Evolutionary conservation across 2,329 filamentous ascomycete genomes (phyloP).

Genomic region (Phaeosphaeria sp.): DNA sequence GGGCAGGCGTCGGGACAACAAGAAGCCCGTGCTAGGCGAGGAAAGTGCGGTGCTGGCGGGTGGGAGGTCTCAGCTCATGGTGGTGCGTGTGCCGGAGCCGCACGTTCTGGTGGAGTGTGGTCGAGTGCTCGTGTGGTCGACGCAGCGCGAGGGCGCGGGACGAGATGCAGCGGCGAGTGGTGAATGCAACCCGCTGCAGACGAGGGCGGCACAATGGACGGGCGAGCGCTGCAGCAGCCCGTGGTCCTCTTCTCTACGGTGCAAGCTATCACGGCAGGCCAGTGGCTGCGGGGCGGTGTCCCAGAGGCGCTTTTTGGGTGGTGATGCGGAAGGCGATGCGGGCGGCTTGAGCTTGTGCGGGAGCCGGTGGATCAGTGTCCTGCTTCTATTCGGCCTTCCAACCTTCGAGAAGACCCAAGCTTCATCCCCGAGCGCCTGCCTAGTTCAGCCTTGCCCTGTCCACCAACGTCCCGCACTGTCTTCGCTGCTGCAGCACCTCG

Average conservation of each 20-base stretch:
- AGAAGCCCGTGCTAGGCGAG: slow-evolving; percentile 14
- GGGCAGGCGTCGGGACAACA: slow-evolving; percentile 6
- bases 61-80: slow-evolving; percentile 29
- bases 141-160: background rate
- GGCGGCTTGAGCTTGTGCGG: slow-evolving; percentile 1
- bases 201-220: background rate
- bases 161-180: background rate
- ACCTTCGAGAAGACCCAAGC: background rate
- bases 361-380: background rate
- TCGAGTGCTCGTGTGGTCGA: background rate
- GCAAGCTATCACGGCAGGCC: background rate
- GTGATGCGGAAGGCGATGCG: background rate
- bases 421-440: background rate
- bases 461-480: background rate
- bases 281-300: background rate
- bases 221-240: background rate
- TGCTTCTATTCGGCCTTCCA: background rate
- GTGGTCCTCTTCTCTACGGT: background rate
- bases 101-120: background rate
- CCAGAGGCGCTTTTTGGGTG: background rate
- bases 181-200: background rate
- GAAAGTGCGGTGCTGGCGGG: slow-evolving; percentile 19
- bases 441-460: slow-evolving; percentile 1
- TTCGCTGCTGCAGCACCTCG: background rate
- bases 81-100: slow-evolving; percentile 7